Evolutionary conservation across 345 rosid genomes (phyloP).

Genomic region (Kandelia obovata): DNA sequence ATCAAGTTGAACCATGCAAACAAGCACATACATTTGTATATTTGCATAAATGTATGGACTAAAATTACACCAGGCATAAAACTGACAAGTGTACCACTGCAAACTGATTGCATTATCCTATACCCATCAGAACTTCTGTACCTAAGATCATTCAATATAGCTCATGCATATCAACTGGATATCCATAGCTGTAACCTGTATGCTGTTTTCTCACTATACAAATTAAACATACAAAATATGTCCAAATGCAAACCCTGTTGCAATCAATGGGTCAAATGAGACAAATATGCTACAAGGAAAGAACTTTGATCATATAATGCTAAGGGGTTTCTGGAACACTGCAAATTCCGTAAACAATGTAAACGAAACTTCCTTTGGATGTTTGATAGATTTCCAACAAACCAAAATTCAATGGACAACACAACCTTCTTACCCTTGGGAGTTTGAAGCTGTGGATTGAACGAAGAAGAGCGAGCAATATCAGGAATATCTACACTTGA

Average conservation of each 20-base stretch:
- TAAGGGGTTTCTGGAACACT: background rate
- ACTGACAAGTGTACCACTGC: background rate
- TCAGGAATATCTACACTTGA: conserved; percentile 41
- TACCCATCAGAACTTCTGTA: background rate
- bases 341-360: background rate
- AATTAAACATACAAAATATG: too few relatives aligned
- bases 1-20: background rate
- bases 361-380: background rate
- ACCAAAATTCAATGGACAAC: background rate
- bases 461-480: conserved; percentile 37
- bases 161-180: background rate
- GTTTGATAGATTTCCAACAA: background rate
- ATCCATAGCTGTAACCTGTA: background rate
- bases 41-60: background rate
- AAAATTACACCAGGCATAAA: background rate
- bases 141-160: background rate
- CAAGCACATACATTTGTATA: too few relatives aligned
- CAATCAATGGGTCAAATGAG: background rate
- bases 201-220: background rate
- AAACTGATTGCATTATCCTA: background rate
- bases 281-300: background rate
- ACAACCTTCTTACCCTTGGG: conserved; percentile 50
- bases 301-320: background rate
- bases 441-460: conserved; percentile 45
- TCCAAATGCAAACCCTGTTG: too few relatives aligned